Conservation (phyloP, 371 early-diverging fungal species). For the Ecytonucleospora hepatopenaei region DNA sequence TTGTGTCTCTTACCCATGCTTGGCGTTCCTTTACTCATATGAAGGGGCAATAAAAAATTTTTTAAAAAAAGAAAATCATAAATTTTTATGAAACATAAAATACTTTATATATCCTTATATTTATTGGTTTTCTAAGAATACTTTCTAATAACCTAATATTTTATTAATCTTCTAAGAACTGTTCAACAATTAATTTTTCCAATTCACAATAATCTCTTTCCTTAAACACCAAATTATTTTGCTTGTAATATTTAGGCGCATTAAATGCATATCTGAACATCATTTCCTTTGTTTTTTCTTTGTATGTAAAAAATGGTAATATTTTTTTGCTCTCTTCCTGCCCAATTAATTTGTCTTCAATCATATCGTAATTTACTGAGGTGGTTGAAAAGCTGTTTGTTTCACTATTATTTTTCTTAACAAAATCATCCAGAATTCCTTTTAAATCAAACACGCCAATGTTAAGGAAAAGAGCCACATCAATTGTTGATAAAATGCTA, state of each 20-base stretch:
- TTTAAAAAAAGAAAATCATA: background rate
- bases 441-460: background rate
- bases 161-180: background rate
- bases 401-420: too few relatives aligned
- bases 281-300: background rate
- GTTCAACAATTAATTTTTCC: background rate
- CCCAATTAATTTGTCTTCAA: background rate
- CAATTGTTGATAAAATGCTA: background rate
- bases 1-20: constrained; percentile 98
- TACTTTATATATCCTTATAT: background rate
- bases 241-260: background rate
- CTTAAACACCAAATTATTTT: background rate
- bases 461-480: background rate
- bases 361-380: too few relatives aligned
- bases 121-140: background rate
- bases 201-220: background rate
- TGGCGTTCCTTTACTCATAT: constrained; percentile 77
- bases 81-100: background rate
- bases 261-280: background rate
- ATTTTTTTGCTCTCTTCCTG: background rate
- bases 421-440: background rate
- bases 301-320: background rate
- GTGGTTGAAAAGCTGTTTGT: too few relatives aligned
- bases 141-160: background rate
- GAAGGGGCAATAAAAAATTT: constrained; percentile 6